These are phyloP conservation scores for Aspergillus taichungensis DNA, from an alignment of 495 filamentous ascomycete species.

Conservation along the genomic window DNA sequence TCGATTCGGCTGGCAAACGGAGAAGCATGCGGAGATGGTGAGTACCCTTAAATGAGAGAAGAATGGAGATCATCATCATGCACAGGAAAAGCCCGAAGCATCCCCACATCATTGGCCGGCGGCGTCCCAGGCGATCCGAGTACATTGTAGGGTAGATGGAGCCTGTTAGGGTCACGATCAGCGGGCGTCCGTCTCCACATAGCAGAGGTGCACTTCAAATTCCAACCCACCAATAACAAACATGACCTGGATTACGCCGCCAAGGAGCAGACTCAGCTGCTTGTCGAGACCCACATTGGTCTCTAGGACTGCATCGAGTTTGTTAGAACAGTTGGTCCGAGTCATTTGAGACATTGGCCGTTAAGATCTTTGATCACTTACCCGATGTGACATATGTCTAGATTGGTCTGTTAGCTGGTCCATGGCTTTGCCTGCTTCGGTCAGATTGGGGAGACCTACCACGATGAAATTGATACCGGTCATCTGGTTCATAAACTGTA, in stretches of 20 bases:
- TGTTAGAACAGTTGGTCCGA: no score
- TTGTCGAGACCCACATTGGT: conserved; percentile 39
- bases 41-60: conserved; percentile 30
- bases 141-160: conserved; percentile 26
- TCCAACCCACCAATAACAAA: conserved; percentile 21
- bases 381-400: conserved; percentile 41
- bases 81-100: conserved; percentile 41
- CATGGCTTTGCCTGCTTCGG: no score
- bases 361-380: neutral
- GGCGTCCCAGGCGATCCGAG: conserved; percentile 47
- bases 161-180: conserved; percentile 8
- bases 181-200: neutral
- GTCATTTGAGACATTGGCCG: no score
- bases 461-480: conserved; percentile 45
- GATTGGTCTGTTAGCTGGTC: neutral
- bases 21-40: conserved; percentile 8
- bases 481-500: conserved; percentile 31
- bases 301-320: conserved; percentile 26
- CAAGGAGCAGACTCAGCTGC: conserved; percentile 38
- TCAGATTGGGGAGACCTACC: conserved; percentile 4
- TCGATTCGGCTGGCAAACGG: conserved; percentile 10
- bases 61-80: conserved; percentile 46
- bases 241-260: conserved; percentile 37
- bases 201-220: no score
- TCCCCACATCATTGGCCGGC: conserved; percentile 51